phyloP scores from a whole-genome alignment of 176 grass and related monocot genomes.

The Rhynchospora breviuscula region DNA sequence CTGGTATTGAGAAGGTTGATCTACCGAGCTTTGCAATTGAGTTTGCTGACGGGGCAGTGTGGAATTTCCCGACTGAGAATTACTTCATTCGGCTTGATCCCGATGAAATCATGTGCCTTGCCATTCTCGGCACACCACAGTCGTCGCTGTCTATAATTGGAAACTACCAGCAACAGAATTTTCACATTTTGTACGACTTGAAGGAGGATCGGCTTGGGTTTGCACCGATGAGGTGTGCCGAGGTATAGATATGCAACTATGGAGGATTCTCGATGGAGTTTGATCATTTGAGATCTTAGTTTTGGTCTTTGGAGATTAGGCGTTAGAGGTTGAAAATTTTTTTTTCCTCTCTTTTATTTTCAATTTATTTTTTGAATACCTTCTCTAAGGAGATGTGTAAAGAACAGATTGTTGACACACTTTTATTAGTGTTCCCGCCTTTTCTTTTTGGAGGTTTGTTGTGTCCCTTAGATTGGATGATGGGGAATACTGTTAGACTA shows the following conservation, averaged over 20 bases:
- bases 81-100: constrained; percentile 81
- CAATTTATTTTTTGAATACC: background rate
- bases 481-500: background rate
- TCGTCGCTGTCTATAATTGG: constrained; percentile 64
- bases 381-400: constrained; percentile 9
- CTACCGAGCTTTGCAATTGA: constrained; percentile 58
- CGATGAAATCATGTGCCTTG: constrained; percentile 67
- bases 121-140: constrained; percentile 54
- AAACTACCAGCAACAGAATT: constrained; percentile 97
- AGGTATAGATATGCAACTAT: constrained; percentile 27
- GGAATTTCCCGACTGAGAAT: constrained; percentile 83
- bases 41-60: constrained; percentile 69
- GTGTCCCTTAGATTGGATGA: background rate
- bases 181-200: constrained; percentile 76
- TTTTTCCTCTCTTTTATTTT: background rate
- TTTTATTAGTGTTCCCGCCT: background rate
- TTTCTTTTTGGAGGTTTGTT: background rate
- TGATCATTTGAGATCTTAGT: background rate
- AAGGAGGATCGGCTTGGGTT: constrained; percentile 61
- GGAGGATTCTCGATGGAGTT: background rate
- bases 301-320: constrained; percentile 14
- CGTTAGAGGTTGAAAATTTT: background rate
- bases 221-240: constrained; percentile 67
- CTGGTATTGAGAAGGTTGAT: constrained; percentile 45
- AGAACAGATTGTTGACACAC: constrained; percentile 17